Evolutionary conservation across 129 eudicot genomes (phyloP).

Genomic region (Smallanthus sonchifolius): DNA sequence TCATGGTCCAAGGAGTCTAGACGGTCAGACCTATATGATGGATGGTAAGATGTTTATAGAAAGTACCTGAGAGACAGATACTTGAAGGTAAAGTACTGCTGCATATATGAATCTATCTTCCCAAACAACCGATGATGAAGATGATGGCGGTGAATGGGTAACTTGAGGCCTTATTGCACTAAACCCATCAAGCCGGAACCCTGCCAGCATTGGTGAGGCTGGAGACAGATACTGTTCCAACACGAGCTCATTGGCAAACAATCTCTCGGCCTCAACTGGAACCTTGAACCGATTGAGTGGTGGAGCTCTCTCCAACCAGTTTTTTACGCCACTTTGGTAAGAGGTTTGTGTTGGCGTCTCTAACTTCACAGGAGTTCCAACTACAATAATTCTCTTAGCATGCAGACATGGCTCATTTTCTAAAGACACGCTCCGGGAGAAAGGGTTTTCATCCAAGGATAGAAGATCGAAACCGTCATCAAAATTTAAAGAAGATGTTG

Average conservation of each 20-base stretch:
- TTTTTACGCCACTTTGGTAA: slow-evolving; percentile 53
- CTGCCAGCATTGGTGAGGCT: slow-evolving; percentile 86
- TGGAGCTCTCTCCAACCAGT: slow-evolving; percentile 81
- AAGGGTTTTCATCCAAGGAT: slow-evolving; percentile 87
- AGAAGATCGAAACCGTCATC: slow-evolving; percentile 60
- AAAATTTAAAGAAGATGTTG: slow-evolving; percentile 67
- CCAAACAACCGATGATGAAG: slow-evolving; percentile 34
- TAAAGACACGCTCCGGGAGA: slow-evolving; percentile 60
- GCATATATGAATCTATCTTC: slow-evolving; percentile 71
- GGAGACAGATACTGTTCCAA: slow-evolving; percentile 75
- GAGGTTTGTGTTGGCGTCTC: slow-evolving; percentile 47
- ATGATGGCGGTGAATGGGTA: slow-evolving; percentile 64
- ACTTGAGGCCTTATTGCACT: slow-evolving; percentile 79
- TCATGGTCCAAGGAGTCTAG: neutral
- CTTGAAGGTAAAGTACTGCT: slow-evolving; percentile 83
- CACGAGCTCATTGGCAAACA: slow-evolving; percentile 61
- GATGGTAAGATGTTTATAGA: neutral
- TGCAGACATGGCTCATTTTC: slow-evolving; percentile 77
- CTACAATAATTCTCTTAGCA: slow-evolving; percentile 71
- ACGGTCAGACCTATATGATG: neutral
- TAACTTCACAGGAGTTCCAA: slow-evolving; percentile 50
- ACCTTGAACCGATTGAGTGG: slow-evolving; percentile 82
- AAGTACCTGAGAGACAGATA: slow-evolving; percentile 80
- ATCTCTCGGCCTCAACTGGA: slow-evolving; percentile 88
- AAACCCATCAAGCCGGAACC: slow-evolving; percentile 89